phyloP scores from a whole-genome alignment of 1,284 basidiomycete species.

The Sporisorium iseilematis-ciliati region DNA sequence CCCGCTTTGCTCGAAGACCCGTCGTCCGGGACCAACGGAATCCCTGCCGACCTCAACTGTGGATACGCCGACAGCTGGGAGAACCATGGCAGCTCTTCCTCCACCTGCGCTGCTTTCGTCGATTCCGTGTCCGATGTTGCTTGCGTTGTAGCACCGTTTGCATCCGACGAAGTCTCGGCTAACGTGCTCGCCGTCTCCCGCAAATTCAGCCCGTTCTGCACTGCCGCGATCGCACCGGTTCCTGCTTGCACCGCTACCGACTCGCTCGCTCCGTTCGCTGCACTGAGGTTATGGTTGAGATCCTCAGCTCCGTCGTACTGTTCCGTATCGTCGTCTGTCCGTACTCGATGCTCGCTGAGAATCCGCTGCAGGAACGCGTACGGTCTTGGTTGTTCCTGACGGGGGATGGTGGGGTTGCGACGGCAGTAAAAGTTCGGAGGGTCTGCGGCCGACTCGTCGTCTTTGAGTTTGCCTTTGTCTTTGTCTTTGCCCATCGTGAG shows the following conservation, averaged over 20 bases:
- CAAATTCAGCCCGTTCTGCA: conserved; percentile 40
- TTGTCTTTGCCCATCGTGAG: conserved; percentile 37
- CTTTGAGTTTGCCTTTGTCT: conserved; percentile 17
- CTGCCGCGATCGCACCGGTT: conserved; percentile 30
- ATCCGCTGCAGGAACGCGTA: conserved; percentile 51
- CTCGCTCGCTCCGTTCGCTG: conserved; percentile 4
- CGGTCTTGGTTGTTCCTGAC: conserved; percentile 35
- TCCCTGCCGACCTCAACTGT: conserved; percentile 51
- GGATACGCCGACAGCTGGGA: conserved; percentile 56
- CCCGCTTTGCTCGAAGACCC: conserved; percentile 20
- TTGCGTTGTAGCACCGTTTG: neutral
- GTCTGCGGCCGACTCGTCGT: conserved; percentile 7
- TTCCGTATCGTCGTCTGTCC: conserved; percentile 16
- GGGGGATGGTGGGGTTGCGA: conserved; percentile 45
- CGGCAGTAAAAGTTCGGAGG: conserved; percentile 49
- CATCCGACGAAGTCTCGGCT: conserved; percentile 19
- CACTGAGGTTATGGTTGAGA: neutral
- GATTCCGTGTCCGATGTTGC: neutral
- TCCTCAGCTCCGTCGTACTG: conserved; percentile 9
- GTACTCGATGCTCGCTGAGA: conserved; percentile 40
- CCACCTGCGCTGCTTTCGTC: conserved; percentile 5
- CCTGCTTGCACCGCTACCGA: conserved; percentile 28
- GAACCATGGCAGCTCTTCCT: conserved; percentile 59
- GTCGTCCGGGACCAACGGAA: conserved; percentile 45
- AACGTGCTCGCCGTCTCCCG: conserved; percentile 30